Evolutionary conservation across 371 early-diverging fungal genomes (phyloP).

Genomic region (Smittium culicis): DNA sequence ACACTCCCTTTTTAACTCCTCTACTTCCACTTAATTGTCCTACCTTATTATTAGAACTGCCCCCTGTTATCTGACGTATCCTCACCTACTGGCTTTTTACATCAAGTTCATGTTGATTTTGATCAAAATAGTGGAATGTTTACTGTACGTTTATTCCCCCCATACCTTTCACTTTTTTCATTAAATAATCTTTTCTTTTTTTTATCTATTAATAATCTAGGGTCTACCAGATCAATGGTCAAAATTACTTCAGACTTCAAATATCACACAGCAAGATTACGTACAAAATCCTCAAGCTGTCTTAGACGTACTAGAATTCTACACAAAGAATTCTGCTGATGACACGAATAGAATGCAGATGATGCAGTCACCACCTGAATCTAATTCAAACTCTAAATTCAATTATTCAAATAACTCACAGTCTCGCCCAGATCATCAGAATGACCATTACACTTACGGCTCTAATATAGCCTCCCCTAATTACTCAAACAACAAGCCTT

Average conservation of each 20-base stretch:
- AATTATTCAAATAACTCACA: no score
- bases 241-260: conserved; percentile 69
- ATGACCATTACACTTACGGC: no score
- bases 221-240: conserved; percentile 92
- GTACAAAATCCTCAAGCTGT: conserved; percentile 95
- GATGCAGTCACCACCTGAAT: no score
- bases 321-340: conserved; percentile 54
- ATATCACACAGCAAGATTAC: conserved; percentile 89
- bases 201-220: not conserved
- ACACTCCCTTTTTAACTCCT: conserved; percentile 10
- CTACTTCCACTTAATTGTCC: not conserved
- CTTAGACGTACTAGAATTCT: conserved; percentile 89
- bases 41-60: conserved; percentile 39
- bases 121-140: conserved; percentile 85
- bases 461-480: no score
- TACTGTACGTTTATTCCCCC: conserved; percentile 19
- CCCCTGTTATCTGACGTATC: conserved; percentile 72
- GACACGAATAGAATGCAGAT: no score
- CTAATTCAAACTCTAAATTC: not conserved
- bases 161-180: not conserved
- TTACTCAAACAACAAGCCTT: not conserved
- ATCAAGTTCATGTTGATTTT: conserved; percentile 93
- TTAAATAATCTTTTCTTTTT: not conserved
- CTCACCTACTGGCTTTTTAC: conserved; percentile 86
- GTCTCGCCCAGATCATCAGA: no score